Evolutionary conservation across 2,329 filamentous ascomycete genomes (phyloP), one percentile per base, ranked within the genome.

Genomic region (Trichoderma cornu-damae): DNA sequence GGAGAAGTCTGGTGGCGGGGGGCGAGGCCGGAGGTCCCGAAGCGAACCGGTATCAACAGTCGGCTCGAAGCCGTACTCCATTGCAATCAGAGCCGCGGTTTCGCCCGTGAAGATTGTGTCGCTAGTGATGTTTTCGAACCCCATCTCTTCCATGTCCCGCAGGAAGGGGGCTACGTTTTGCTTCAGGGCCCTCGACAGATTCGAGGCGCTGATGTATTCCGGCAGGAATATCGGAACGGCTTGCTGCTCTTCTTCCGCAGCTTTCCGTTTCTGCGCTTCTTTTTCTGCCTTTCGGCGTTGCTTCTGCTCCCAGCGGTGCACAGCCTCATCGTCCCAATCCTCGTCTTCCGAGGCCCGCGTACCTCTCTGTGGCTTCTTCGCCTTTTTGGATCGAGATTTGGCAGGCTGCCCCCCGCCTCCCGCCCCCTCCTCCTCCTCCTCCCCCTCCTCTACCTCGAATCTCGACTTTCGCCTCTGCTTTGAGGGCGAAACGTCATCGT

Each of bases 61-160:
- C 0, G 93, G 89, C 60, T 97, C 91, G 63, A 88, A 96, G 49
- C 93, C 92, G 70, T 93, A 97, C 69, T 99, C 93, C 72, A 90
- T 85, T 3, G 91, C 91, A 64, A 99, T 88, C 54, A 99, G 79
- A 6, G 89, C 89, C 2, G 93, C 93, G 46, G 90, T 94, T 69
- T 97, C 93, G 9, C 90, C 86, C 60, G 93, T 93, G 69, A 99
- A 82, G 60, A 99, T 84, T 67, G 93, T 91, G 65, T 93, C 90
- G 51, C 86, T 81, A 12, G 84, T 84, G 14, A 93, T 83, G 50
- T 92, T 88, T 65, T 96, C 90, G 63, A 96, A 99, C 0, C 94
- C 95, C 67, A 97, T 84, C 52, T 94, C 83, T 67, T 85, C 82
- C 71, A 99, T 79, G 66, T 91, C 90, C 14, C 69, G 65, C 11